Percentiles rank a stretch among this genome's conserved stretches.
phyloP scores from a whole-genome alignment of 805 yeast species.

The Ascoidea rubescens region DNA sequence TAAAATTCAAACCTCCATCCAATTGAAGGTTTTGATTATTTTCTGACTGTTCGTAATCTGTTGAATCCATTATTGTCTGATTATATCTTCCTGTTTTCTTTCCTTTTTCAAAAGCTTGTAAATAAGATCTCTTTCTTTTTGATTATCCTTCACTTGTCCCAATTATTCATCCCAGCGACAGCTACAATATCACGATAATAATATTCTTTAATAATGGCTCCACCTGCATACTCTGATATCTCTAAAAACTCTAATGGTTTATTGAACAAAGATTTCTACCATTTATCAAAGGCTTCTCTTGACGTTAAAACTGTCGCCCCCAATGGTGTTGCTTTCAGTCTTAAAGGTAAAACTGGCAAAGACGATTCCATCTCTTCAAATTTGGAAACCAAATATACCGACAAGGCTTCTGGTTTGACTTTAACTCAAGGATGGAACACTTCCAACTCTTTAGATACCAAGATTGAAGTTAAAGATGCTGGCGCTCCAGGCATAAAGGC shows the following conservation, averaged over 20 bases:
- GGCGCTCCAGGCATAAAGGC: constrained; percentile 92
- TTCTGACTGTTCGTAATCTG: too few species aligned
- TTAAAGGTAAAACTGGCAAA: constrained; percentile 76
- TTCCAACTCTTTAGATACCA: constrained; percentile 82
- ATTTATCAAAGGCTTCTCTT: constrained; percentile 72
- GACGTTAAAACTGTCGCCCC: constrained; percentile 91
- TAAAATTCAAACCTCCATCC: too few species aligned
- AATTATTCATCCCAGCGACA: too few species aligned
- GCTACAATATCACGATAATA: too few species aligned
- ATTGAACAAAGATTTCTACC: constrained; percentile 86
- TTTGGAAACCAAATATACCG: constrained; percentile 84
- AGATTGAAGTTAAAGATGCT: constrained; percentile 82
- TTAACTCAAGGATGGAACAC: constrained; percentile 98
- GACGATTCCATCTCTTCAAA: constrained; percentile 77
- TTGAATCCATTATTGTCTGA: too few species aligned
- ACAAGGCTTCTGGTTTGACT: constrained; percentile 84
- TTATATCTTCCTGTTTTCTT: too few species aligned
- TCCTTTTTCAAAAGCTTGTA: too few species aligned
- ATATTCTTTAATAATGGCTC: constrained; percentile 36
- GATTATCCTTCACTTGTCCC: too few species aligned
- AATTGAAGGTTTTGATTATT: too few species aligned
- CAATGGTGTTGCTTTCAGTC: constrained; percentile 89
- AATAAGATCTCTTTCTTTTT: too few species aligned
- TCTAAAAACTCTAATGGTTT: constrained; percentile 87
- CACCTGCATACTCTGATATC: constrained; percentile 87